Evolutionary conservation across 2,329 filamentous ascomycete species (phyloP), one percentile per base, ranked within the genome.

Genomic region (Grosmannia clavigera): DNA sequence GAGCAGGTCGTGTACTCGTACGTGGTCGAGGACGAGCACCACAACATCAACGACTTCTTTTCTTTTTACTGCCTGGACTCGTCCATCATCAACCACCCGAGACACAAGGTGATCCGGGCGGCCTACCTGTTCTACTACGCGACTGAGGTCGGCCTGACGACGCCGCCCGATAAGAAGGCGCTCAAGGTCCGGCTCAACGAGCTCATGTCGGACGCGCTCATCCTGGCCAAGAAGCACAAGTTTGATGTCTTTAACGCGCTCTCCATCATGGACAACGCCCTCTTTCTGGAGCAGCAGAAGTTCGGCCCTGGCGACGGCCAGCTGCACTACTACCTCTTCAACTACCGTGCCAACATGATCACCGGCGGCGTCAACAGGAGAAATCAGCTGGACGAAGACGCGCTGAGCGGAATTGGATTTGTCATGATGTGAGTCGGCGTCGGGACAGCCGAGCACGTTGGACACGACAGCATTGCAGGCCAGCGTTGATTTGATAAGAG

Each of bases 51-150:
- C 46, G 94, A 99, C 74, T 96, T 96, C 75, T 87, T 96, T 75
- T 96, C 91, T 46, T 99, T 97, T 76, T 99, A 97, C 78, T 86
- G 85, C 69, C 86, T 99, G 40, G 91, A 96, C 71, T 96, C 91
- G 19, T 94, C 90, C 1, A 88, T 96, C 61, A 95, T 99, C 68
- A 85, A 87, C 66, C 84, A 90, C 69, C 76, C 82, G 54, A 88
- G 88, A 71, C 87, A 95, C 75, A 81, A 84, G 62, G 83, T 84
- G 61, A 85, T 99, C 68, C 87, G 86, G 65, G 94, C 92, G 3
- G 94, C 94, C 35, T 99, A 99, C 74, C 82, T 97, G 60, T 99
- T 92, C 77, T 99, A 99, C 79, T 99, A 99, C 71, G 94, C 89
- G 61, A 88, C 87, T 7, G 90, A 96, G 68, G 77, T 82, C 5